These are phyloP conservation scores for Fusarium veterinarium DNA, from an alignment of 2,329 filamentous ascomycete species.

Conservation along the genomic window DNA sequence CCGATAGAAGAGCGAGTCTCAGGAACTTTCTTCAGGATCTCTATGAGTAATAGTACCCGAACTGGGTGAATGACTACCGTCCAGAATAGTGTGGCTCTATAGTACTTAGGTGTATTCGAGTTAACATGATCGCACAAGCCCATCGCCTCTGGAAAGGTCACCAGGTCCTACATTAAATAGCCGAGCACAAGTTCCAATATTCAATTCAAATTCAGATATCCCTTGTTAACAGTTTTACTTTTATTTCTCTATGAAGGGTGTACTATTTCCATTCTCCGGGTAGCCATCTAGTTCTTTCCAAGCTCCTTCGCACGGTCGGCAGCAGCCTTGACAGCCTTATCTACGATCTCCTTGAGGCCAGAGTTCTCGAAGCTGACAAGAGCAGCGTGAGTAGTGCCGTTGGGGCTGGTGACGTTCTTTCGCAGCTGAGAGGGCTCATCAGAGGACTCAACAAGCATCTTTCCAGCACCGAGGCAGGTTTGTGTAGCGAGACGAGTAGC, in stretches of 20 bases:
- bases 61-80: no score
- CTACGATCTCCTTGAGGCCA: constrained; percentile 56
- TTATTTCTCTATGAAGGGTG: not conserved
- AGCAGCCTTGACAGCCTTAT: constrained; percentile 60
- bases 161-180: accelerated
- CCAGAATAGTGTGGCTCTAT: not conserved
- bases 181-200: accelerated
- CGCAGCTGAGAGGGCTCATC: constrained; percentile 60
- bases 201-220: accelerated
- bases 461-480: constrained; percentile 63
- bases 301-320: constrained; percentile 57
- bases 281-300: constrained; percentile 48
- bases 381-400: constrained; percentile 62
- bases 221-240: not conserved
- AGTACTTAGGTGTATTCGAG: not conserved
- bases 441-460: constrained; percentile 61
- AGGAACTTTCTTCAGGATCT: accelerated
- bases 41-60: no score
- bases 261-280: accelerated
- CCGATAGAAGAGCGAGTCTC: not conserved
- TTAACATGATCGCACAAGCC: not conserved
- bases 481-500: constrained; percentile 62
- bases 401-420: constrained; percentile 64
- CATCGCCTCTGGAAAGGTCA: not conserved
- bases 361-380: constrained; percentile 60